These are phyloP conservation scores for Scleromitrula shiraiana DNA, from an alignment of 2,329 filamentous ascomycete species.

Conservation along the genomic window DNA sequence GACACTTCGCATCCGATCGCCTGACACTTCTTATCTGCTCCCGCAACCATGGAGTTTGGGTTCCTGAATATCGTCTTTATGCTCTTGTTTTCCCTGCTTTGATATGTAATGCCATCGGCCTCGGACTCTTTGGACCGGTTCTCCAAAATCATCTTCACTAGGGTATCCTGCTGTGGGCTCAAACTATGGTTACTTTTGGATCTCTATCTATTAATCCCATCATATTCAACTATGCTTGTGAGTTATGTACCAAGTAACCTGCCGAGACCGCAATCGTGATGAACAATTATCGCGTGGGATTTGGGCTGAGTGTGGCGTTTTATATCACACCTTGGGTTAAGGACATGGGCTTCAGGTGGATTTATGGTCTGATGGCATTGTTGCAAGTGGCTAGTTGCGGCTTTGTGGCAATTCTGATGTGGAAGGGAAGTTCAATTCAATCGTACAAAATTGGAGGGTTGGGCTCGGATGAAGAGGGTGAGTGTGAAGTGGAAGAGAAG, in stretches of 20 bases:
- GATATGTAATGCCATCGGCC: constrained; percentile 28
- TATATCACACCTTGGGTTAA: constrained; percentile 34
- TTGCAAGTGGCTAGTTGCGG: constrained; percentile 27
- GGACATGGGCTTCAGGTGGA: constrained; percentile 32
- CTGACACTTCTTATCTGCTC: constrained; percentile 28
- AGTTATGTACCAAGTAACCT: constrained; percentile 31
- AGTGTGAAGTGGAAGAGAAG: constrained; percentile 15
- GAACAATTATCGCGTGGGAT: constrained; percentile 31
- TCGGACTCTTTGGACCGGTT: constrained; percentile 33
- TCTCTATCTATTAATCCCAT: constrained; percentile 12
- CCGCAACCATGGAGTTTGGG: constrained; percentile 27
- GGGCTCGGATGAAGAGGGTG: constrained; percentile 25
- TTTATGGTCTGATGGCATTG: constrained; percentile 36
- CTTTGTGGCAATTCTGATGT: constrained; percentile 26
- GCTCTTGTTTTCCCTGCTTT: constrained; percentile 27
- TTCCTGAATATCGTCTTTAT: constrained; percentile 34
- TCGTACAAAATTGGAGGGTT: constrained; percentile 10
- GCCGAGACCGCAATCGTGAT: constrained; percentile 31
- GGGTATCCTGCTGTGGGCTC: constrained; percentile 33
- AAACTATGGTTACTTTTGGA: constrained; percentile 34
- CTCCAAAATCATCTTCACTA: constrained; percentile 36
- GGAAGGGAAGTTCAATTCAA: constrained; percentile 25
- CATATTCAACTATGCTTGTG: constrained; percentile 20
- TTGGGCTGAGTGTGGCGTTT: constrained; percentile 34
- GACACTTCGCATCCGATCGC: constrained; percentile 33